Percentiles rank a stretch among this genome's conserved stretches.
Evolutionary conservation across 2,329 filamentous ascomycete species (phyloP).

Genomic region (Colletotrichum sp.): DNA sequence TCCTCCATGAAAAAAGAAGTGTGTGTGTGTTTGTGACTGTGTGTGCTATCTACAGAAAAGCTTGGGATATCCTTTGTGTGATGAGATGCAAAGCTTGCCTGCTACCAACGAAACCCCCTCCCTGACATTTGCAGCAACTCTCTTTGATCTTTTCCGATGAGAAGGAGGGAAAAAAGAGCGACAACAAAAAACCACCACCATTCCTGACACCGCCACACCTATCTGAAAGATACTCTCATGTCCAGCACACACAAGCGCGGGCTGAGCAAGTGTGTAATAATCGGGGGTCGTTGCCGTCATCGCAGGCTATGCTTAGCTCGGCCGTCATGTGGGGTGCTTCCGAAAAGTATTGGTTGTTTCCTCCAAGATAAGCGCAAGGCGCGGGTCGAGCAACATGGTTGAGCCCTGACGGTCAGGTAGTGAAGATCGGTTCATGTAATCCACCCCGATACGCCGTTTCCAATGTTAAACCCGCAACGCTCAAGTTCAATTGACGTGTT

Average conservation of each 20-base stretch:
- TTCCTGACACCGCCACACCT: not conserved
- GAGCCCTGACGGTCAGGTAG: not conserved
- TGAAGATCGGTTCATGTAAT: not conserved
- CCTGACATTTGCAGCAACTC: not conserved
- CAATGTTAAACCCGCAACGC: conserved; percentile 11
- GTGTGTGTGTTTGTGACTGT: conserved; percentile 15
- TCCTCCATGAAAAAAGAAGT: conserved; percentile 4
- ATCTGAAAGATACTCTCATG: not conserved
- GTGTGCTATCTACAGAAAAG: conserved; percentile 30
- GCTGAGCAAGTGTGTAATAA: not conserved
- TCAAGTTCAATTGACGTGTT: conserved; percentile 23
- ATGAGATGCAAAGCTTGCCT: conserved; percentile 22
- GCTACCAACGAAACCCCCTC: conserved; percentile 1
- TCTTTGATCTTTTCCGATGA: not conserved
- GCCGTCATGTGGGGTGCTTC: not conserved
- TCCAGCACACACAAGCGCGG: not conserved
- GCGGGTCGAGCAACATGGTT: conserved; percentile 7
- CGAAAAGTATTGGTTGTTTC: not conserved
- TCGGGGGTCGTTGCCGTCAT: not conserved
- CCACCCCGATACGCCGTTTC: conserved; percentile 10
- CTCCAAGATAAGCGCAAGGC: not conserved
- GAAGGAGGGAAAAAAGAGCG: not conserved
- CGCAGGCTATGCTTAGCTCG: not conserved
- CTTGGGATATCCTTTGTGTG: conserved; percentile 30
- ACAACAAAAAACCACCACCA: not conserved